Evolutionary conservation across 192 early-diverging fungal genomes (phyloP), one percentile per base, ranked within the genome.

Genomic region (Diversispora epigaea): DNA sequence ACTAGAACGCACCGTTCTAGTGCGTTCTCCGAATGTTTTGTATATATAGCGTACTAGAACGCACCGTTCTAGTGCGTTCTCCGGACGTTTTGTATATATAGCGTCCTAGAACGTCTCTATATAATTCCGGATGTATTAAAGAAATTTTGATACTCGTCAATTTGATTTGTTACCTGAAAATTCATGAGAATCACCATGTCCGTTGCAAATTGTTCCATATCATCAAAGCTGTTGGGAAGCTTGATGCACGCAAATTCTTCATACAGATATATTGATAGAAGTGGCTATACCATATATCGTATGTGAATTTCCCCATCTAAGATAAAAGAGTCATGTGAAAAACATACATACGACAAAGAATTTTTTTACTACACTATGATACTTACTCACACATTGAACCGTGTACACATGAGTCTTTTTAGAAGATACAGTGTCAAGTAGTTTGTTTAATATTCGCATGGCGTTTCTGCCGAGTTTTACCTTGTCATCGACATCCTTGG

Each of bases 141-240:
- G 25, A 39, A 10, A n/a, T 6, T 41, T 45, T 55, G 17, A 41
- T 32, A 70, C 22, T 54, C n/a, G 32, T 67, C 65, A 70, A 66
- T 40, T 46, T 25, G 54, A 66, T 55, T 46, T 46, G 39, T 41
- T 71, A 71, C 52, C 52, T 71, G 68, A 3, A 56, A 71, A 25
- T 71, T 17, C 68, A 71, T 71, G 32, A 56, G 68, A 19, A 56
- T 44, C 41, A 15, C 25, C 39, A 71, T 71, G 11, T 56, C 40
- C 44, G 17, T 54, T 40, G 68, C 21, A 43, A 71, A 71, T 56
- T 71, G 32, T 55, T 71, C 68, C 68, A 71, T 71, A 55, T 71
- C 50, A 32, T 56, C 39, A 56, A 71, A 71, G 11, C 19, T 52
- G 4, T 6, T 70, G 8, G 68, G 68, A 8, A 55, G 15, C 54